Conservation (phyloP, 441 rosid genomes). For the Populus hybrid region DNA sequence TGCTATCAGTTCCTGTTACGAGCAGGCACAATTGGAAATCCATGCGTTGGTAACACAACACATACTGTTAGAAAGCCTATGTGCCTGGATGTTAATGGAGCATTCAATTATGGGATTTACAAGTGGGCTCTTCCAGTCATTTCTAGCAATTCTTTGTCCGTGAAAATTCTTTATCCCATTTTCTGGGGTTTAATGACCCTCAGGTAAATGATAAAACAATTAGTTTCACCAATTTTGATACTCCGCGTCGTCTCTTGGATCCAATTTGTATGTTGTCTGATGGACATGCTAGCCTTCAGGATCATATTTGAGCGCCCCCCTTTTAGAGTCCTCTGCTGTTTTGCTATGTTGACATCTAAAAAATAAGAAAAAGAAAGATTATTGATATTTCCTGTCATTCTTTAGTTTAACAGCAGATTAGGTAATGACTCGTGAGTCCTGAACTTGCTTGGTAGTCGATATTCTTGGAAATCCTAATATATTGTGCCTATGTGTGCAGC, state of each 20-base stretch:
- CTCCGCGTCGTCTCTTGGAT: too few species aligned
- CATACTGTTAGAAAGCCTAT: conserved; percentile 27
- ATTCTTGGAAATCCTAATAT: neutral
- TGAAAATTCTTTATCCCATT: conserved; percentile 68
- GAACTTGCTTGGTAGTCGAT: neutral
- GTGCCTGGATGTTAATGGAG: conserved; percentile 56
- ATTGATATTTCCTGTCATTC: too few species aligned
- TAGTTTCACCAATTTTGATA: neutral
- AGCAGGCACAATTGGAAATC: conserved; percentile 21
- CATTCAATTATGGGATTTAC: conserved; percentile 62
- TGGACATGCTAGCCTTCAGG: too few species aligned
- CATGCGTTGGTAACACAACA: conserved; percentile 47
- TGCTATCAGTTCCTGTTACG: conserved; percentile 48
- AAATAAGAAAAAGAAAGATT: too few species aligned
- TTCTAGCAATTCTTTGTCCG: conserved; percentile 58
- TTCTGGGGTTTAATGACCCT: conserved; percentile 79
- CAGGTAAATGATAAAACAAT: conserved; percentile 34
- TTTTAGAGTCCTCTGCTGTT: too few species aligned
- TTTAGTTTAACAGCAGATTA: too few species aligned
- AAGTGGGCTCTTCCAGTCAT: conserved; percentile 68
- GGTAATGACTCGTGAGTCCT: too few species aligned
- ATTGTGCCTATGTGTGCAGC: conserved; percentile 33
- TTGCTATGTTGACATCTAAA: too few species aligned
- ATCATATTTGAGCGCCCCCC: too few species aligned
- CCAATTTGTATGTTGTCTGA: too few species aligned